These are phyloP conservation scores for Brettanomyces bruxellensis DNA, from an alignment of 805 yeast genomes.

Conservation along the genomic window DNA sequence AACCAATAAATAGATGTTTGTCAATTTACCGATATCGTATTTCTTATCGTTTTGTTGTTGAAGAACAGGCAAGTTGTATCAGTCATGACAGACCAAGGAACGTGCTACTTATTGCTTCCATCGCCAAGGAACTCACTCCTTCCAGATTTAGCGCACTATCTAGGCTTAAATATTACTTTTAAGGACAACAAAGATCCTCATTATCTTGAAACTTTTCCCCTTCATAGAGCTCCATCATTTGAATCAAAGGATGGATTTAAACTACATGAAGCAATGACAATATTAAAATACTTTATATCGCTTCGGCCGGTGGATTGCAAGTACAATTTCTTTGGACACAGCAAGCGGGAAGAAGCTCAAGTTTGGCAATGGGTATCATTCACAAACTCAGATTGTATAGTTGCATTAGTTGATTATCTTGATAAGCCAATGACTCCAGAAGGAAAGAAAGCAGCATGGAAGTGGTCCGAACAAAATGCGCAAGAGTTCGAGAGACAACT, in stretches of 20 bases:
- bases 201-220: conserved; percentile 47
- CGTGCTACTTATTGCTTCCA: conserved; percentile 9
- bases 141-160: conserved; percentile 42
- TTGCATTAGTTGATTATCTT: background rate
- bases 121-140: conserved; percentile 28
- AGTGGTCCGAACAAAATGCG: conserved; percentile 3
- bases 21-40: too few relatives aligned
- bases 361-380: conserved; percentile 71
- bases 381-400: conserved; percentile 48
- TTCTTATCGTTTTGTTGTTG: too few relatives aligned
- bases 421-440: background rate
- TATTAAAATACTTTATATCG: conserved; percentile 35
- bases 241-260: conserved; percentile 56
- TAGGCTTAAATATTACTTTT: conserved; percentile 47
- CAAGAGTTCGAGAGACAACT: conserved; percentile 25
- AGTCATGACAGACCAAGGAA: conserved; percentile 8
- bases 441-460: conserved; percentile 14
- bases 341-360: conserved; percentile 48
- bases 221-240: conserved; percentile 55
- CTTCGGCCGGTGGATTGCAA: conserved; percentile 21
- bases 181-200: conserved; percentile 29
- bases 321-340: conserved; percentile 40
- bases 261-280: conserved; percentile 57
- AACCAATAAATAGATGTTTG: too few relatives aligned
- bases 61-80: too few relatives aligned